Base-by-base conservation (phyloP, 1,284 basidiomycete genomes). In the Fomitopsis betulina region DNA sequence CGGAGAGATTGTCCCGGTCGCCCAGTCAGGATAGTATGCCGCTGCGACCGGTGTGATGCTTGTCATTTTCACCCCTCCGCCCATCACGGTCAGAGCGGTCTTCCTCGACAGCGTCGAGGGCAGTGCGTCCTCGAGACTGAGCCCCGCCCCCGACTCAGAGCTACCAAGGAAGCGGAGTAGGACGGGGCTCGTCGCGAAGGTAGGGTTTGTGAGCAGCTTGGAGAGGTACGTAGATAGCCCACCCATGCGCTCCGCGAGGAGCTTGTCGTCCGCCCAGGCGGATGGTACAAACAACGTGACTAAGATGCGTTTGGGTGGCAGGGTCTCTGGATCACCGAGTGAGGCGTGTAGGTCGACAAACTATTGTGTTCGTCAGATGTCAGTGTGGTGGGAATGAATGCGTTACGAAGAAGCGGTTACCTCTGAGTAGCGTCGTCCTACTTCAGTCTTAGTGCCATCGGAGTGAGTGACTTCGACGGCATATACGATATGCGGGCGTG, bases 11-110 rank as follows among this genome's bases (percentile, higher is more conserved):
- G 72, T 70, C 56, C 73, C 74, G 1, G 76, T 77, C 15, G 80
- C 79, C 91, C 91, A 93, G 67, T 89, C 85, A 55, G 82, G 79
- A 67, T 86, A 91, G 74, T 90, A 90, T 0, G 79, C 81, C 30
- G 75, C 74, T 9, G 73, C 72, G 7, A 75, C 67, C 32, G 69
- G 68, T 2, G 60, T 57, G 3, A 59, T 58, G 19, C 49, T 37
- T 19, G 13, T 3, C 17, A 32, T n/a, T n/a, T 30, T n/a, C 32
- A 32, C 15, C 15, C n/a, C 27, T 30, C n/a, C 47, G n/a, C n/a
- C 13, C 49, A 51, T 51, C 15, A 19, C 10, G n/a, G 12, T 32
- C 54, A 56, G 21, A 0, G 79, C 79, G n/a, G 71, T 68, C 60
- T 74, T 76, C 52, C 78, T 67, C 5, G 77, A 75, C 21, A 80